These are phyloP conservation scores for Phytophthora boehmeriae DNA, from an alignment of 352 stramenopile genomes.

Conservation along the genomic window DNA sequence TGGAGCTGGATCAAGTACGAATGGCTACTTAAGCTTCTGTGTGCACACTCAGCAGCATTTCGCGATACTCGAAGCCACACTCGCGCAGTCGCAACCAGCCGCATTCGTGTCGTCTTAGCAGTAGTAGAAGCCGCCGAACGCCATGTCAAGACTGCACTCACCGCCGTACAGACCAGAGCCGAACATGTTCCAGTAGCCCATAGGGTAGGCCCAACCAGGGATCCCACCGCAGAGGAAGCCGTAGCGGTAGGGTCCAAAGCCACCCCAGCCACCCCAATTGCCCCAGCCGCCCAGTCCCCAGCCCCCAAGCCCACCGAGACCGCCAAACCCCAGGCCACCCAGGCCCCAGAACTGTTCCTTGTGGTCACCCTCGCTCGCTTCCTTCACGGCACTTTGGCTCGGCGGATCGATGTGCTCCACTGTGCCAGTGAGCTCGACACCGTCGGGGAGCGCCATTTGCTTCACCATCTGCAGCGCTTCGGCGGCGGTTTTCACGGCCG, in stretches of 20 bases:
- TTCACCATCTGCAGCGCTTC: constrained; percentile 17
- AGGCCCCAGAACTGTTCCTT: constrained; percentile 15
- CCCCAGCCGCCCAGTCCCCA: constrained; percentile 21
- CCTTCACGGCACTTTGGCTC: background rate
- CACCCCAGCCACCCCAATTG: constrained; percentile 19
- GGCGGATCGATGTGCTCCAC: background rate
- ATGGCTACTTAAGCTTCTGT: no score
- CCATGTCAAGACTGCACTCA: constrained; percentile 24
- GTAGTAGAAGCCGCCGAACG: constrained; percentile 33
- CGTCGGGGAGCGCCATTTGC: constrained; percentile 2
- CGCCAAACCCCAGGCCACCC: constrained; percentile 13
- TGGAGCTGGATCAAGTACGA: no score
- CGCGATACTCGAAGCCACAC: no score
- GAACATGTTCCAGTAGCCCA: constrained; percentile 45
- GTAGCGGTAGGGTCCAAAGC: constrained; percentile 89
- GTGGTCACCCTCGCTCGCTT: constrained; percentile 1
- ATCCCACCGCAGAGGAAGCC: constrained; percentile 31
- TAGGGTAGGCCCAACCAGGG: constrained; percentile 40
- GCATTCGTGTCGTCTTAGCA: no score
- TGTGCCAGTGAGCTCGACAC: constrained; percentile 11
- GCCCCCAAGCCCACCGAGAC: constrained; percentile 17
- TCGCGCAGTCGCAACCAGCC: background rate
- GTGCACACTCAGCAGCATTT: no score
- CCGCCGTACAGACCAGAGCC: constrained; percentile 27
- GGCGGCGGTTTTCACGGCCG: constrained; percentile 8